phyloP scores from a whole-genome alignment of 805 yeast genomes.

The Lipomyces yamanashiensis region DNA sequence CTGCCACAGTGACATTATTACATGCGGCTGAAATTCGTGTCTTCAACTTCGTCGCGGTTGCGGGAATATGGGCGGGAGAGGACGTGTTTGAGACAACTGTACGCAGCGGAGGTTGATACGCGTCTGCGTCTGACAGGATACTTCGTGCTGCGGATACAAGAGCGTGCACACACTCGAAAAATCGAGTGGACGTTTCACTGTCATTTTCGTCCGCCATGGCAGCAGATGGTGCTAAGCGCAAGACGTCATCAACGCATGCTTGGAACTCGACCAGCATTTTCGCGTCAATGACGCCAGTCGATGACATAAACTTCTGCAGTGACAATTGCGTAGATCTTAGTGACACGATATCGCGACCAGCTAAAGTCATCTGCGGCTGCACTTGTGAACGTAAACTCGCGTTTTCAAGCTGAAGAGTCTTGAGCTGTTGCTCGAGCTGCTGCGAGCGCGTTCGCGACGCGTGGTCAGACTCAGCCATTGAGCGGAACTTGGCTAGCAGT shows the following conservation, averaged over 20 bases:
- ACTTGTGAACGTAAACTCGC: constrained; percentile 33
- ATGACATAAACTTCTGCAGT: constrained; percentile 22
- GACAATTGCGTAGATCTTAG: neutral
- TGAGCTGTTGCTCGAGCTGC: constrained; percentile 38
- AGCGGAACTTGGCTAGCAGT: constrained; percentile 48
- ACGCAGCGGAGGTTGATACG: neutral
- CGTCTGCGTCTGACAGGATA: constrained; percentile 33
- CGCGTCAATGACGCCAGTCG: neutral
- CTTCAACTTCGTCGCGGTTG: constrained; percentile 6
- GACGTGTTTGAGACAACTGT: neutral
- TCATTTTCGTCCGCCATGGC: constrained; percentile 7
- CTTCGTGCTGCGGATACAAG: constrained; percentile 44
- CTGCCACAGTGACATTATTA: constrained; percentile 26
- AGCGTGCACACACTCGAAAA: constrained; percentile 45
- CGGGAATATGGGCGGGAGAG: neutral
- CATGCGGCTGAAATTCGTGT: constrained; percentile 20
- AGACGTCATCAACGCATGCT: constrained; percentile 44
- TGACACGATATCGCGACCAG: neutral
- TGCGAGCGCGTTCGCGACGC: constrained; percentile 35
- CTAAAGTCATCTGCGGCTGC: neutral
- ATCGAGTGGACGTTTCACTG: neutral
- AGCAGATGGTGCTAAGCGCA: constrained; percentile 41
- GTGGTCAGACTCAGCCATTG: constrained; percentile 41
- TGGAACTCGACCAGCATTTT: constrained; percentile 41
- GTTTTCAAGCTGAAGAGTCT: constrained; percentile 44